Base-by-base conservation (phyloP, 306 rosid genomes). In the Lablab purpureus region DNA sequence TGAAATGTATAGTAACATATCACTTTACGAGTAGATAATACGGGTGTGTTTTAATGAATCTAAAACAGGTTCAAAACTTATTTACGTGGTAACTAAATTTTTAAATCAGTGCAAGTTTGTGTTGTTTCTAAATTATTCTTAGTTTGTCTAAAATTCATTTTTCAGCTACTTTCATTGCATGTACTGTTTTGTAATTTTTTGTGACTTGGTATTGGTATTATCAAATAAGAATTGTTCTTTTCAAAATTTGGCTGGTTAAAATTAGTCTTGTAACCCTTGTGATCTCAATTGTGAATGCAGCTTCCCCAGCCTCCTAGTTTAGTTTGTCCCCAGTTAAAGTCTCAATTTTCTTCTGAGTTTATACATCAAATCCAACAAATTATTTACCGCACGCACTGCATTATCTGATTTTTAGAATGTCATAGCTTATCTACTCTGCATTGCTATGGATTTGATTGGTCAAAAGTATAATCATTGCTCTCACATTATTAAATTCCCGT, bases 391-490 rank as follows among this genome's bases (percentile, higher is more conserved):
- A 81, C 46, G 40, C 55, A 32, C 62, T 22, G 43, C 18, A 15
- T n/a, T 22, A 3, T 67, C 71, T 45, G 71, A 22, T 18, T 22
- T 27, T 64, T 59, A 47, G 84, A 52, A 2, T n/a, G 3, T 50
- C 67, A 19, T 47, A 28, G 52, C 25, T 69, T 28, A 21, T 46
- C 1, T 10, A 18, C 27, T 71, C 30, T 36, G 13, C n/a, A 65
- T 62, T 32, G 13, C 84, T 43, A 25, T 49, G 73, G n/a, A 52
- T 75, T 75, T 62, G 59, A 18, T 62, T 32, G 67, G 56, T 69
- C 19, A 21, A 51, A 71, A 43, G 13, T 56, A 23, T 43, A 21
- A 10, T 51, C 46, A 22, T 56, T 45, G 62, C 46, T 72, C 46
- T 54, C 74, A 7, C 68, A 32, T 65, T 27, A 34, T 52, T n/a